Percentiles rank a stretch among this genome's conserved stretches.
phyloP scores from a whole-genome alignment of 805 yeast genomes.

The Starmera quercuum region DNA sequence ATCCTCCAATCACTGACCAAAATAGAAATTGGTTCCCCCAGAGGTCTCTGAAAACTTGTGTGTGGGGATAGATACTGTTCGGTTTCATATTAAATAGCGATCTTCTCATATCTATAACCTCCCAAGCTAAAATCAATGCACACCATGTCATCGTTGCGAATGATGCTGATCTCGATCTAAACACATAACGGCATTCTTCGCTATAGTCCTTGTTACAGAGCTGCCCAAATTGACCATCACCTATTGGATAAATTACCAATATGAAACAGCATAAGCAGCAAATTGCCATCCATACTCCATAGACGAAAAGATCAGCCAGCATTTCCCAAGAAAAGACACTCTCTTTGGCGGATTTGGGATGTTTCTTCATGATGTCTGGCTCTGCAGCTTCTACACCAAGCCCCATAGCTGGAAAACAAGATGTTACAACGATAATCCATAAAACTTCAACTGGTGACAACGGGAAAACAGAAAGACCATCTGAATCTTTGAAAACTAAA shows the following conservation, averaged over 20 bases:
- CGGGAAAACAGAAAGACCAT: slow-evolving; percentile 71
- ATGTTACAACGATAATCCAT: slow-evolving; percentile 73
- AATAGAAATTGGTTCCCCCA: slow-evolving; percentile 73
- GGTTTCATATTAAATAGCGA: slow-evolving; percentile 70
- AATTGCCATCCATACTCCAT: slow-evolving; percentile 69
- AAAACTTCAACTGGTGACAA: slow-evolving; percentile 73
- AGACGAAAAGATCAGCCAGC: slow-evolving; percentile 58
- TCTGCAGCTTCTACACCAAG: slow-evolving; percentile 62
- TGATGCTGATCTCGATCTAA: slow-evolving; percentile 67
- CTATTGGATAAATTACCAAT: slow-evolving; percentile 58
- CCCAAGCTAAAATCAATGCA: slow-evolving; percentile 78
- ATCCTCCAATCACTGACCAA: slow-evolving; percentile 73
- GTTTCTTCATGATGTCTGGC: slow-evolving; percentile 54
- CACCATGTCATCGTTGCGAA: slow-evolving; percentile 86
- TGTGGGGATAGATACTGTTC: slow-evolving; percentile 50
- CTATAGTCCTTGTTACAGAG: slow-evolving; percentile 50
- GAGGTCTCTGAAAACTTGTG: slow-evolving; percentile 54
- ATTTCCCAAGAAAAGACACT: slow-evolving; percentile 62
- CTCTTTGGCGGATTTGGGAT: slow-evolving; percentile 50
- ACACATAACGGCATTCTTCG: slow-evolving; percentile 51
- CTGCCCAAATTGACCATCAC: slow-evolving; percentile 56
- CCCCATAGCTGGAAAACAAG: slow-evolving; percentile 83
- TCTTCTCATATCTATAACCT: slow-evolving; percentile 63
- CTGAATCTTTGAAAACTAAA: slow-evolving; percentile 56
- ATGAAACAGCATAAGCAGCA: slow-evolving; percentile 63